These are phyloP conservation scores for Chamaecrista fasciculata DNA, from an alignment of 306 rosid species.

Conservation along the genomic window DNA sequence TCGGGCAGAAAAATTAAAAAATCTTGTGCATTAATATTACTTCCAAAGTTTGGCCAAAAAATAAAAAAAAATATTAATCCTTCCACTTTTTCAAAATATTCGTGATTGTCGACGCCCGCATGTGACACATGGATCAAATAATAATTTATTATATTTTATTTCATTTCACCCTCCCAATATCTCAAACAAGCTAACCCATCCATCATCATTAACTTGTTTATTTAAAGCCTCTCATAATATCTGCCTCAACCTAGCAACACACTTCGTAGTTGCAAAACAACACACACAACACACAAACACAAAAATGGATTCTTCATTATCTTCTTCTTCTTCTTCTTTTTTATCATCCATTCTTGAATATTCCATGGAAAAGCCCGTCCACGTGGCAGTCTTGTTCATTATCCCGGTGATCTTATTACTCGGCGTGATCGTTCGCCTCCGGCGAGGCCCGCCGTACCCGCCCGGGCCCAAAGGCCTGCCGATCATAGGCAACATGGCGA, in stretches of 20 bases:
- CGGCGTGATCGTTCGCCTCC: conserved; percentile 4
- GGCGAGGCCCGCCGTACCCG: conserved; percentile 44
- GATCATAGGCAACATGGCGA: conserved; percentile 59
- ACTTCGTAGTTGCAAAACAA: conserved; percentile 16
- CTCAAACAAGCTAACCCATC: no score
- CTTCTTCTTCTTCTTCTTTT: conserved; percentile 37
- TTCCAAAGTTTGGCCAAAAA: no score
- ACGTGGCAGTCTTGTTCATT: conserved; percentile 12
- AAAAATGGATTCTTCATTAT: conserved; percentile 35
- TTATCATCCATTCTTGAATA: no score
- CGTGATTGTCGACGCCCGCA: no score
- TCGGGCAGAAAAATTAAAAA: no score
- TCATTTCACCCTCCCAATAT: no score
- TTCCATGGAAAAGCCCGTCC: no score
- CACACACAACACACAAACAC: not conserved
- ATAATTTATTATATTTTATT: no score
- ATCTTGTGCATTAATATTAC: no score
- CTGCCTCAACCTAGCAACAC: conserved; percentile 30
- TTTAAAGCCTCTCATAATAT: conserved; percentile 23
- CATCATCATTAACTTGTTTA: conserved; percentile 7
- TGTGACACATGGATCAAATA: no score
- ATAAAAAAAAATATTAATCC: no score
- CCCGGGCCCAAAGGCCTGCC: conserved; percentile 81
- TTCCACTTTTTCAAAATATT: no score
- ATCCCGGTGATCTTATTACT: conserved; percentile 33